These are phyloP conservation scores for Candida sanyaensis DNA, from an alignment of 1,139 yeast species.

Conservation along the genomic window DNA sequence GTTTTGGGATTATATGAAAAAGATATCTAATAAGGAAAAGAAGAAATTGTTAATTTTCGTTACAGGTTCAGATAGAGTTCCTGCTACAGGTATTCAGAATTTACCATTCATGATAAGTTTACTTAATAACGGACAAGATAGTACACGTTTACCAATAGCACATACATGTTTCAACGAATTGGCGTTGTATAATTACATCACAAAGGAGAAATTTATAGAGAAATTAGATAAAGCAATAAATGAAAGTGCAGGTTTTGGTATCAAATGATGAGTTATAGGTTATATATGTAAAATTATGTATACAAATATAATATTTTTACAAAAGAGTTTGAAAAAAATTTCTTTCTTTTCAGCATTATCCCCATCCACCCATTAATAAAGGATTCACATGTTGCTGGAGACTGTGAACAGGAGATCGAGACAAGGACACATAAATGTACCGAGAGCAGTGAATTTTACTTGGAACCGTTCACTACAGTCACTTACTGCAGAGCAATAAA, in stretches of 20 bases:
- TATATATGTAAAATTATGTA: not conserved
- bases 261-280: constrained; percentile 39
- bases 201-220: constrained; percentile 49
- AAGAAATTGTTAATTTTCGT: constrained; percentile 70
- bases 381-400: too few species aligned
- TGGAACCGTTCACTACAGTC: too few species aligned
- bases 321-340: too few species aligned
- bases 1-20: constrained; percentile 80
- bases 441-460: too few species aligned
- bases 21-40: constrained; percentile 49
- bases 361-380: too few species aligned
- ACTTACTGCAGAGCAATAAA: too few species aligned
- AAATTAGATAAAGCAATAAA: constrained; percentile 68
- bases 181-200: constrained; percentile 66
- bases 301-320: too few species aligned
- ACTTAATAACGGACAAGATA: constrained; percentile 45
- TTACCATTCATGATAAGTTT: constrained; percentile 66
- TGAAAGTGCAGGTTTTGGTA: constrained; percentile 86
- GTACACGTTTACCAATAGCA: constrained; percentile 70
- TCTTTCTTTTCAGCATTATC: too few species aligned
- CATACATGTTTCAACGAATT: constrained; percentile 95
- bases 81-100: constrained; percentile 86
- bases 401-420: too few species aligned
- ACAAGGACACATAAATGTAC: too few species aligned
- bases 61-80: constrained; percentile 89